phyloP scores from a whole-genome alignment of 129 eudicot species.

The Helianthus annuus region DNA sequence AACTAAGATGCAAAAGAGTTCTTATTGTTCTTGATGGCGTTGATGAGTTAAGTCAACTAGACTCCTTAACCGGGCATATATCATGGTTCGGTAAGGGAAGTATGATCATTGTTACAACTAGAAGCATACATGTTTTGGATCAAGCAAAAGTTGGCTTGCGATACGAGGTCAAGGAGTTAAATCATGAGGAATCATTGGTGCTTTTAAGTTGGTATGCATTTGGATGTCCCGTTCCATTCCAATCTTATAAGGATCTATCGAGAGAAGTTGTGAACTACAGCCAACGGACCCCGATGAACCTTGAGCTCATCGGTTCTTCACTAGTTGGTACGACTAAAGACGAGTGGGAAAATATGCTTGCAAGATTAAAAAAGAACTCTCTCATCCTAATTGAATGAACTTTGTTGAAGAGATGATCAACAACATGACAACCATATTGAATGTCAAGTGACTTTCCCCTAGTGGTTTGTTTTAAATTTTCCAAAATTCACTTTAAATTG shows the following conservation, averaged over 20 bases:
- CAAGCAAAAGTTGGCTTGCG: not conserved
- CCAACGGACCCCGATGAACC: not conserved
- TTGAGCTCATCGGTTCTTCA: not conserved
- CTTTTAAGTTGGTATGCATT: not conserved
- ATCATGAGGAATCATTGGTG: not conserved
- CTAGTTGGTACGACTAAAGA: not conserved
- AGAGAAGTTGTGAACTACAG: not conserved
- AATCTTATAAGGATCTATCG: not conserved
- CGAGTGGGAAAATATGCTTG: constrained; percentile 1
- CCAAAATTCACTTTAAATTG: not conserved
- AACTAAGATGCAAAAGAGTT: not conserved
- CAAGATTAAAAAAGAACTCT: not conserved
- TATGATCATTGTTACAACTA: not conserved
- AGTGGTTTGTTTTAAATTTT: not conserved
- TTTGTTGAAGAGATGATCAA: not conserved
- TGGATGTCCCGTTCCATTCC: not conserved
- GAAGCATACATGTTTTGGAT: not conserved
- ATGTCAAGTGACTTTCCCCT: not conserved
- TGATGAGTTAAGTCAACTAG: not conserved
- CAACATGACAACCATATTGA: not conserved
- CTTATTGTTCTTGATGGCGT: not conserved
- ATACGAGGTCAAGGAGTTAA: not conserved
- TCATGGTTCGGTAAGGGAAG: constrained; percentile 2
- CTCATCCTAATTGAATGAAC: not conserved
- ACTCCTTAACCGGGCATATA: not conserved